Conservation (phyloP, 331 rosid genomes). For the Spiraea crenata region DNA sequence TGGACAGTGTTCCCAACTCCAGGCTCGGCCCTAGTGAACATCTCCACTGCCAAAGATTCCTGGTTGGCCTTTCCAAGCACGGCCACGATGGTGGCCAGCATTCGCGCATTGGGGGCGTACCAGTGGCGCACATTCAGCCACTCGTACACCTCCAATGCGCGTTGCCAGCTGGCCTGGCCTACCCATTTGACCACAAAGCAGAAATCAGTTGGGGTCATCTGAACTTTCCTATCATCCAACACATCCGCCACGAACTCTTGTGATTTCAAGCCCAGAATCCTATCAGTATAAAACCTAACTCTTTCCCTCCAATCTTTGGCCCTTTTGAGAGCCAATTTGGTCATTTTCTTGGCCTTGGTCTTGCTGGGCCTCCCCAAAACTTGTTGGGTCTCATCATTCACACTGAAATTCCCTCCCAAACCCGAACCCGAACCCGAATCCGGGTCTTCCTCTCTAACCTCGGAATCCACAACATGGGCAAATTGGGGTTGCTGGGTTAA, state of each 20-base stretch:
- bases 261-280: conserved; percentile 57
- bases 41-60: conserved; percentile 75
- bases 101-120: conserved; percentile 80
- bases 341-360: conserved; percentile 65
- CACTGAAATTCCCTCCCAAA: conserved; percentile 21
- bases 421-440: conserved; percentile 18
- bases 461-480: conserved; percentile 33
- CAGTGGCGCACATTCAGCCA: conserved; percentile 82
- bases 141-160: conserved; percentile 88
- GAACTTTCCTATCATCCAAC: conserved; percentile 66
- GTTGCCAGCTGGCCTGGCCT: conserved; percentile 74
- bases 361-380: conserved; percentile 56
- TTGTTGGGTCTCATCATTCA: conserved; percentile 45
- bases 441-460: conserved; percentile 27
- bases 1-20: conserved; percentile 57
- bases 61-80: conserved; percentile 92
- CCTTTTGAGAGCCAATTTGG: conserved; percentile 63
- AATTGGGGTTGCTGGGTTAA: conserved; percentile 41
- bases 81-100: conserved; percentile 84
- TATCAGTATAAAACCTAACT: conserved; percentile 64
- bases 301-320: conserved; percentile 95
- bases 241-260: conserved; percentile 84
- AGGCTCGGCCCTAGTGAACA: conserved; percentile 63
- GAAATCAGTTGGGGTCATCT: conserved; percentile 83
- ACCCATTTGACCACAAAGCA: conserved; percentile 94